Evolutionary conservation across 1,139 yeast genomes (phyloP).

Genomic region (Magnusiomyces ingens): DNA sequence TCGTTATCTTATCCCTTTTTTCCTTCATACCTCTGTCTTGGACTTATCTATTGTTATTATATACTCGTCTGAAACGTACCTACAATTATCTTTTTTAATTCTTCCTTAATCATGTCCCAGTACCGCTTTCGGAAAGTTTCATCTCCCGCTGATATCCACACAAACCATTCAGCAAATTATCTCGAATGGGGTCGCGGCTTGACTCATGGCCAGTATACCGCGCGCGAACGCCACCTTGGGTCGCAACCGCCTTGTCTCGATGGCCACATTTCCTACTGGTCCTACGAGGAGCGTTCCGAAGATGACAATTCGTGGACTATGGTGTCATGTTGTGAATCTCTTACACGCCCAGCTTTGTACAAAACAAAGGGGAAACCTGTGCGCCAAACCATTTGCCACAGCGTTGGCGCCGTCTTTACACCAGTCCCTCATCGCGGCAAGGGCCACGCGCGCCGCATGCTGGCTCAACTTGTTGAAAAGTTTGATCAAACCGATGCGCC

Average conservation of each 20-base stretch:
- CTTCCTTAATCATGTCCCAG: too few relatives aligned
- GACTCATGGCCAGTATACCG: constrained; percentile 25
- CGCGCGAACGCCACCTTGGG: constrained; percentile 25
- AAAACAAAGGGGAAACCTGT: constrained; percentile 25
- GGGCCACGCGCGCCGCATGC: constrained; percentile 59
- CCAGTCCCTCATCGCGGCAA: constrained; percentile 50
- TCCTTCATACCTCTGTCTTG: too few relatives aligned
- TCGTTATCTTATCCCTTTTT: too few relatives aligned
- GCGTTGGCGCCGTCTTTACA: constrained; percentile 64
- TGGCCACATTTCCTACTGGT: constrained; percentile 26
- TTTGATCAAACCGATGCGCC: constrained; percentile 34
- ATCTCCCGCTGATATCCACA: constrained; percentile 41
- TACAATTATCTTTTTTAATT: too few relatives aligned
- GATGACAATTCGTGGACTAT: constrained; percentile 8
- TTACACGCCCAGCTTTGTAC: constrained; percentile 36
- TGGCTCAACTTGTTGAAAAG: constrained; percentile 33
- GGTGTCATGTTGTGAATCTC: constrained; percentile 12
- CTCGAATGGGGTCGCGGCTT: constrained; percentile 43
- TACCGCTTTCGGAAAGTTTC: constrained; percentile 15
- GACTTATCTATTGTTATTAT: too few relatives aligned
- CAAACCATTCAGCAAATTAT: constrained; percentile 45
- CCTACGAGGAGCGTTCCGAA: constrained; percentile 20
- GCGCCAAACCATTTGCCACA: constrained; percentile 35
- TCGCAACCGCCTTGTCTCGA: constrained; percentile 19
- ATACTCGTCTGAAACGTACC: too few relatives aligned